Evolutionary conservation across 2,329 filamentous ascomycete genomes (phyloP), one percentile per base, ranked within the genome.

Genomic region (Leptosphaerulina australis): DNA sequence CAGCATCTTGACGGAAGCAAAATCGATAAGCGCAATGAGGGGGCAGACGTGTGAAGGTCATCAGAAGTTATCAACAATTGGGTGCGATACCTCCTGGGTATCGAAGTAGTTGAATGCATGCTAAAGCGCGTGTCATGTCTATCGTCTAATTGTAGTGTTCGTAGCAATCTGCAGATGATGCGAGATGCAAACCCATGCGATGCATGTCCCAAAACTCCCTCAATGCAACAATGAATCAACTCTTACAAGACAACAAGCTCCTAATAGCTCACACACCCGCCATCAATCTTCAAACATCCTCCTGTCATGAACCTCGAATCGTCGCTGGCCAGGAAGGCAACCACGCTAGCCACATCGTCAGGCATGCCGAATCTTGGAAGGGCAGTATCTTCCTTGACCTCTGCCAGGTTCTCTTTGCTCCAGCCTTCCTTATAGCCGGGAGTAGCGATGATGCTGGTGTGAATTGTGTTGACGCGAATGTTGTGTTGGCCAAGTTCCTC

Each of bases 401-500:
- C 66, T 8, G 64, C 68, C 22, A 74, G 55, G 47, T 66, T 67
- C 44, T 73, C 68, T 15, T 60, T 49, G n/a, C 47, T 64, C 71
- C 71, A 74, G 3, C 70, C 55, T 25, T 68, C 60, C 26, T 64
- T 61, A 44, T 70, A 74, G 45, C 71, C 68, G 5, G 70, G 67
- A 2, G 68, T 67, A 28, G 73, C 66, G 18, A 75, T 68, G 30
- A 71, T 72, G 36, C 70, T 71, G 4, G 72, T 73, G 52, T 75
- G 73, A 12, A 75, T 70, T 2, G 72, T 74, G 56, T 74, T 75
- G 44, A 74, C 73, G 21, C 73, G 69, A 50, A 74, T 74, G 31
- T 68, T 67, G 40, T 66, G 59, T 24, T 67, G 68, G 7, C 72
- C 72, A 3, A 75, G 60, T 49, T 74, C 73, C 14, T 65, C 63